phyloP scores from a whole-genome alignment of 805 yeast species.

The Cyberlindnera galapagoensis region DNA sequence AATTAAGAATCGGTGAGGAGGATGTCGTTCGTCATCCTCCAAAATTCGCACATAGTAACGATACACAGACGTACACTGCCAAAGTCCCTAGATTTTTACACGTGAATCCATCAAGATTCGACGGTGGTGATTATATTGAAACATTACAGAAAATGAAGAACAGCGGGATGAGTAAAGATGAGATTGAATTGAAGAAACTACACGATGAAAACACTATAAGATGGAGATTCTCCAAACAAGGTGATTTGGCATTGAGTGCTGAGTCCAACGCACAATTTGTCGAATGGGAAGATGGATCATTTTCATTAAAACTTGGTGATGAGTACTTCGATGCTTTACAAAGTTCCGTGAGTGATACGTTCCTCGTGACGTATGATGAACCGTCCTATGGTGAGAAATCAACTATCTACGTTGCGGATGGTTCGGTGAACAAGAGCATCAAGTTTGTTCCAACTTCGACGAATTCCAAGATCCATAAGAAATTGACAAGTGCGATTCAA shows the following conservation, averaged over 20 bases:
- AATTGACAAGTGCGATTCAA: constrained; percentile 63
- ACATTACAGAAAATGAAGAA: constrained; percentile 36
- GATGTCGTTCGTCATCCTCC: constrained; percentile 36
- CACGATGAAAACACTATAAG: constrained; percentile 81
- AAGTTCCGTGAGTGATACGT: constrained; percentile 61
- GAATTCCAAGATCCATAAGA: constrained; percentile 74
- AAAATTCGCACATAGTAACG: constrained; percentile 25
- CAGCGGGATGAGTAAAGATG: constrained; percentile 37
- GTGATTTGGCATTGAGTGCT: constrained; percentile 50
- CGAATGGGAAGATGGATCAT: constrained; percentile 91
- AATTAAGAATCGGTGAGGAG: constrained; percentile 37
- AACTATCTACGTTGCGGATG: constrained; percentile 33
- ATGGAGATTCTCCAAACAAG: constrained; percentile 83
- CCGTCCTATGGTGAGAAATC: constrained; percentile 4
- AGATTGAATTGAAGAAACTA: constrained; percentile 54
- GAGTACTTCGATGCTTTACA: constrained; percentile 78
- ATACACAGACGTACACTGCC: constrained; percentile 38
- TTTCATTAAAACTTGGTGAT: constrained; percentile 78
- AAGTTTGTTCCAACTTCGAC: constrained; percentile 88
- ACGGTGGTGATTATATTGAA: constrained; percentile 59
- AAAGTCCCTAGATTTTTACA: constrained; percentile 79
- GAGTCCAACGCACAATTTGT: constrained; percentile 87
- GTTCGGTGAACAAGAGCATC: constrained; percentile 56
- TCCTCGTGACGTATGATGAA: constrained; percentile 51
- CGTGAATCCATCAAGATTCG: constrained; percentile 84